These are phyloP conservation scores for Durio zibethinus DNA, from an alignment of 345 rosid species.

Conservation along the genomic window DNA sequence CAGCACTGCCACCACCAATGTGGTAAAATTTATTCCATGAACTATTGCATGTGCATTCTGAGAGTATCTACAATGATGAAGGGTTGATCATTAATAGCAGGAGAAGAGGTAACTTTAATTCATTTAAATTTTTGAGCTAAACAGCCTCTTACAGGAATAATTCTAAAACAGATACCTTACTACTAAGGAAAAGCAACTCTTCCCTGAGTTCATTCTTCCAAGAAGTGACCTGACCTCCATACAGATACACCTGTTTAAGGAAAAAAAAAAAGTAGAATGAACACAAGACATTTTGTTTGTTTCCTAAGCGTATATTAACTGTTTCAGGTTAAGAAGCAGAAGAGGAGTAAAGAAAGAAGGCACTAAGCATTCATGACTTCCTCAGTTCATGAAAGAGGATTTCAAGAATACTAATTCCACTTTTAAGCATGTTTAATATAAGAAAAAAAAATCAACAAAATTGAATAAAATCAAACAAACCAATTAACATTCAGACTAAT, in stretches of 20 bases:
- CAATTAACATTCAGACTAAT: not conserved
- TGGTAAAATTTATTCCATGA: not conserved
- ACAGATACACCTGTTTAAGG: slow-evolving; percentile 58
- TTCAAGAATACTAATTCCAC: not conserved
- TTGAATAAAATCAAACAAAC: not conserved
- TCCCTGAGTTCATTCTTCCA: slow-evolving; percentile 86
- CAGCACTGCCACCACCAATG: not conserved
- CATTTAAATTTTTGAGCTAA: not conserved
- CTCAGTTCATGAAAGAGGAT: not conserved
- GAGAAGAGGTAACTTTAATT: not conserved
- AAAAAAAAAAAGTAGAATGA: not conserved
- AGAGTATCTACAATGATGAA: not conserved
- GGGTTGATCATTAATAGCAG: not conserved
- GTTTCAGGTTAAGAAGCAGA: not conserved
- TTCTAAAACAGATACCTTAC: slow-evolving; percentile 47
- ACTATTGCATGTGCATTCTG: not conserved
- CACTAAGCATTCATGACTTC: not conserved
- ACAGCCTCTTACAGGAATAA: not conserved
- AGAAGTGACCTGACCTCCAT: slow-evolving; percentile 80
- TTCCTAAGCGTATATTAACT: not conserved
- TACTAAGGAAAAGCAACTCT: slow-evolving; percentile 78
- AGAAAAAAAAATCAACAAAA: not conserved
- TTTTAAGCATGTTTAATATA: not conserved
- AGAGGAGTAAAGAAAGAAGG: not conserved
- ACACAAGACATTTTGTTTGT: not conserved